Conservation (phyloP, 2,329 filamentous ascomycete genomes). For the Alternaria sp. region DNA sequence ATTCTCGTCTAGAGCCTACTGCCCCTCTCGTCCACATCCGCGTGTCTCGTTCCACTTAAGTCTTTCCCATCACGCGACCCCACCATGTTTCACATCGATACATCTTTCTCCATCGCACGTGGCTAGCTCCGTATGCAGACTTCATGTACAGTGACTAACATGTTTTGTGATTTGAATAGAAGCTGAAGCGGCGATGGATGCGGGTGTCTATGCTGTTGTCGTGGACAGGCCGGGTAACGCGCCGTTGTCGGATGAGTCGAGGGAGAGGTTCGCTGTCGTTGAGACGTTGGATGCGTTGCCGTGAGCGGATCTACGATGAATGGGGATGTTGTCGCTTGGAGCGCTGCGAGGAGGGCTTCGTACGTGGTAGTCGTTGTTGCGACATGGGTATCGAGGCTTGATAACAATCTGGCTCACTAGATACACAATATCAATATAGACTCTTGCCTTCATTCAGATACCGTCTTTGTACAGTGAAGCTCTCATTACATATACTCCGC, state of each 20-base stretch:
- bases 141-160: conserved; percentile 21
- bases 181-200: conserved; percentile 53
- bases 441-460: not conserved
- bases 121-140: not conserved
- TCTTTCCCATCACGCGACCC: conserved; percentile 8
- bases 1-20: not conserved
- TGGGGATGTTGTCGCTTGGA: not conserved
- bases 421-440: not conserved
- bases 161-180: conserved; percentile 34
- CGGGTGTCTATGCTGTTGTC: conserved; percentile 52
- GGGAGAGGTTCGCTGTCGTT: conserved; percentile 33
- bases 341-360: not conserved
- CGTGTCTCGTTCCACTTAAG: not conserved
- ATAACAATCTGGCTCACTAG: not conserved
- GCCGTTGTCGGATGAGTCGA: conserved; percentile 52
- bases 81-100: conserved; percentile 2
- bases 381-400: not conserved
- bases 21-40: not conserved
- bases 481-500: not conserved
- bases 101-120: not conserved
- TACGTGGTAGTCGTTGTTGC: not conserved
- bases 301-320: not conserved
- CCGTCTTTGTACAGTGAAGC: not conserved
- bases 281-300: conserved; percentile 49
- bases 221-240: conserved; percentile 73